These are phyloP conservation scores for Cystobasidium onofrii DNA, from an alignment of 768 basidiomycete genomes.

Conservation along the genomic window DNA sequence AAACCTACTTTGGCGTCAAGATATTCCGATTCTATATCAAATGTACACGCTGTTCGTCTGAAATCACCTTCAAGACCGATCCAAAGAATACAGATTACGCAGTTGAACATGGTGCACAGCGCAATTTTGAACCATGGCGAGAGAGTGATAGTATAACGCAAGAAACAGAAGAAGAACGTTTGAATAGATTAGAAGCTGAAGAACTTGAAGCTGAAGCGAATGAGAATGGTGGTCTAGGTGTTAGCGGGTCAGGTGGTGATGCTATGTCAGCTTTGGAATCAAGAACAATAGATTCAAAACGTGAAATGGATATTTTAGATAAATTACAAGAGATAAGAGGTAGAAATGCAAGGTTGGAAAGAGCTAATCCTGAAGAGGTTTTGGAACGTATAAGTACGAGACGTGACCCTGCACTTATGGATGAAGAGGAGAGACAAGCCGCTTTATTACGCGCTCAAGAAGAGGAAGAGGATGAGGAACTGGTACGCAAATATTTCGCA, in stretches of 20 bases:
- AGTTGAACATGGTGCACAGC: constrained; percentile 91
- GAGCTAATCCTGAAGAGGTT: constrained; percentile 55
- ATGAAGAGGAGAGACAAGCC: constrained; percentile 58
- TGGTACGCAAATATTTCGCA: constrained; percentile 50
- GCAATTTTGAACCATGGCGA: constrained; percentile 97
- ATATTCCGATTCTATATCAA: constrained; percentile 46
- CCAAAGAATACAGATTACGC: constrained; percentile 90
- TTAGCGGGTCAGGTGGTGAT: constrained; percentile 54
- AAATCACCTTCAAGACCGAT: constrained; percentile 99
- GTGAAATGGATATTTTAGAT: constrained; percentile 98
- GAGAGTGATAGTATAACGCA: constrained; percentile 59
- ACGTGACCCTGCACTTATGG: constrained; percentile 54
- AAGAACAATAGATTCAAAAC: constrained; percentile 80
- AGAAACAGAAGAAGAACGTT: constrained; percentile 66
- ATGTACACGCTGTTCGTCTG: constrained; percentile 85
- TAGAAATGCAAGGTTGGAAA: constrained; percentile 71
- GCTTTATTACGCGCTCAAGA: constrained; percentile 55
- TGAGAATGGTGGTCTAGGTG: constrained; percentile 52
- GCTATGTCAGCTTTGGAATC: constrained; percentile 97
- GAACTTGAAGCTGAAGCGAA: constrained; percentile 77
- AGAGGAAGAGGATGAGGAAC: constrained; percentile 71
- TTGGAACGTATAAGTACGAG: constrained; percentile 54
- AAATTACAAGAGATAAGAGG: constrained; percentile 86
- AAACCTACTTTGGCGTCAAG: constrained; percentile 97
- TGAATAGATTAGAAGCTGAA: constrained; percentile 78